Evolutionary conservation across 352 stramenopile genomes (phyloP).

Genomic region (Peronospora tabacina): DNA sequence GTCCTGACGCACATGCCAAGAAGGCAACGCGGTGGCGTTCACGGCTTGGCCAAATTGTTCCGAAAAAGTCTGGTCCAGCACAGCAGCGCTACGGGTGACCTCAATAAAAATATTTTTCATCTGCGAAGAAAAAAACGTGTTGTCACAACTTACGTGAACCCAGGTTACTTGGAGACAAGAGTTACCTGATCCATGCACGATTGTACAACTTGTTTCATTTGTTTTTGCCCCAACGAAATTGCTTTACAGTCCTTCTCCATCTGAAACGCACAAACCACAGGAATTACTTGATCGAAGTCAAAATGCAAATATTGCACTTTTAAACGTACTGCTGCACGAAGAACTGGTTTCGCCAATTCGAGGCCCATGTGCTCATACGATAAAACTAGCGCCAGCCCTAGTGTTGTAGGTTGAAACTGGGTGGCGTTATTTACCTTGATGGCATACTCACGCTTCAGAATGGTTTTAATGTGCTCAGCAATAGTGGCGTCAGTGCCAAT

Average conservation of each 20-base stretch:
- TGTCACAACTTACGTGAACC: slow-evolving; percentile 4
- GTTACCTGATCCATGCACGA: slow-evolving; percentile 85
- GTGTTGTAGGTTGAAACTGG: slow-evolving; percentile 90
- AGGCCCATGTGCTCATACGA: slow-evolving; percentile 93
- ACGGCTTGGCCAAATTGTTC: slow-evolving; percentile 74
- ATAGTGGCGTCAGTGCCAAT: slow-evolving; percentile 95
- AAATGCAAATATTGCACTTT: not conserved
- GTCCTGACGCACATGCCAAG: not conserved
- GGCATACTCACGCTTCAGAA: slow-evolving; percentile 96
- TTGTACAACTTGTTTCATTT: slow-evolving; percentile 63
- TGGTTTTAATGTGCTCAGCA: slow-evolving; percentile 98
- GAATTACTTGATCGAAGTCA: slow-evolving; percentile 6
- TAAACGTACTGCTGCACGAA: slow-evolving; percentile 75
- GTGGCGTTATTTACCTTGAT: slow-evolving; percentile 91
- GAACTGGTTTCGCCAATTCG: slow-evolving; percentile 92
- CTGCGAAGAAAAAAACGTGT: slow-evolving; percentile 21
- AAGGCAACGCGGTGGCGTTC: slow-evolving; percentile 16
- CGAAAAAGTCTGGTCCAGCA: slow-evolving; percentile 88
- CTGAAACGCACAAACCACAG: slow-evolving; percentile 23
- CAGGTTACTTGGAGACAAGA: not conserved
- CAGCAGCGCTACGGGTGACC: slow-evolving; percentile 64
- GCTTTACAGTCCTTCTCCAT: slow-evolving; percentile 91
- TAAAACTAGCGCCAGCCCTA: slow-evolving; percentile 86
- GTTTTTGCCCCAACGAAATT: slow-evolving; percentile 73
- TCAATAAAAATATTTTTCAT: slow-evolving; percentile 73